Percentiles rank a stretch among this genome's conserved stretches.
Conservation (phyloP, 441 rosid genomes). For the Gossypium davidsonii region DNA sequence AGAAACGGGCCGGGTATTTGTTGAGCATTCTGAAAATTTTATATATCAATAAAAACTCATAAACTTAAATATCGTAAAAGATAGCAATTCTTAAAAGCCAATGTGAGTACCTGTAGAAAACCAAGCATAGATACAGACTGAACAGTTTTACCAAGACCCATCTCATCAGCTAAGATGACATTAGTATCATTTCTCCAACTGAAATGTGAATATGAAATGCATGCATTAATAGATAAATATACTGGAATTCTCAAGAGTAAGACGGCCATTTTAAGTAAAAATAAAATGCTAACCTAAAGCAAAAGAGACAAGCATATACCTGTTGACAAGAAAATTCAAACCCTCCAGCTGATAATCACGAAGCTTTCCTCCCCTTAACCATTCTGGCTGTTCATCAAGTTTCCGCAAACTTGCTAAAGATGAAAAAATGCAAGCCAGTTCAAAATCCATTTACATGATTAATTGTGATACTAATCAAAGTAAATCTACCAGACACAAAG, state of each 20-base stretch:
- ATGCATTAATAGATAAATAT: constrained; percentile 16
- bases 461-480: neutral
- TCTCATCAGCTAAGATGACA: constrained; percentile 99
- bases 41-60: constrained; percentile 12
- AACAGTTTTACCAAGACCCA: constrained; percentile 99
- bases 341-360: constrained; percentile 99
- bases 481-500: neutral
- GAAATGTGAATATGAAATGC: constrained; percentile 18
- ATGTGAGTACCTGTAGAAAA: constrained; percentile 72
- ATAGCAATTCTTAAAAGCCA: constrained; percentile 4
- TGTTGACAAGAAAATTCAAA: constrained; percentile 94
- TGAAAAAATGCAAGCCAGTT: constrained; percentile 7
- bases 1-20: constrained; percentile 98
- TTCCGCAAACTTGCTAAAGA: constrained; percentile 79
- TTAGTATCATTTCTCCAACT: constrained; percentile 99
- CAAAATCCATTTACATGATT: neutral
- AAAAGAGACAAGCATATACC: constrained; percentile 46
- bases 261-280: constrained; percentile 11
- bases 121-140: constrained; percentile 99
- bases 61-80: neutral
- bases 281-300: constrained; percentile 7
- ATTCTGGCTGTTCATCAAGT: constrained; percentile 98
- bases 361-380: constrained; percentile 95
- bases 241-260: neutral
- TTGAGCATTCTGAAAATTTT: constrained; percentile 65